Base-by-base conservation (phyloP, 2,329 filamentous ascomycete genomes). In the Neopestalotiopsis sp. region DNA sequence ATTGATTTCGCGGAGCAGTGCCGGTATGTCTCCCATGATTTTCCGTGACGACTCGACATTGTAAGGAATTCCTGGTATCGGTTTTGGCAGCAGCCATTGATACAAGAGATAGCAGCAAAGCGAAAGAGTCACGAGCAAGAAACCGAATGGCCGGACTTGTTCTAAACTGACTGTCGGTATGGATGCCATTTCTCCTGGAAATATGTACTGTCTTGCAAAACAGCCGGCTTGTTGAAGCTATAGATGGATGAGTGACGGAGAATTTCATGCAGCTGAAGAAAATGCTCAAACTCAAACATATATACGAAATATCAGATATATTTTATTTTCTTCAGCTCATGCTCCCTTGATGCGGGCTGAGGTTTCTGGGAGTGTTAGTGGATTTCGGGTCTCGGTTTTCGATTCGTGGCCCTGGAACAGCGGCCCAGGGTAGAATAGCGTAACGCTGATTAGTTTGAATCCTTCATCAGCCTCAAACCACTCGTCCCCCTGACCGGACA, bases 31-130 rank as follows among this genome's bases (percentile, higher is more conserved):
- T 34, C 71, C 71, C 62, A 70, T 61, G 30, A 71, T 45, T n/a
- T 34, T 65, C 12, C 49, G 67, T n/a, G 68, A 67, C 7, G 68
- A 68, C 4, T 67, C 68, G 28, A 30, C 65, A 64, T 72, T 69
- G 62, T 73, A 71, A 4, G 70, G 69, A 32, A 73, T 72, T 3
- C 68, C 70, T 32, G 70, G 70, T 4, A 73, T 32, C 5, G 71
- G 71, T 42, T 72, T 72, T 14, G 71, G 71, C n/a, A 72, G 64
- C 12, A 69, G 68, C 71, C 52, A 86, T 69, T 63, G 66, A 45
- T 67, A 67, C 30, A 63, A 17, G 1, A 67, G 40, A 28, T 67
- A 67, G 40, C 20, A 17, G 58, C 52, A 40, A 4, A 60, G 52
- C 13, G 49, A 24, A 12, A 49, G 13, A 42, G 34, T 67, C 12